These are phyloP conservation scores for Apophysomyces sp. DNA, from an alignment of 371 early-diverging fungal species.

Conservation along the genomic window DNA sequence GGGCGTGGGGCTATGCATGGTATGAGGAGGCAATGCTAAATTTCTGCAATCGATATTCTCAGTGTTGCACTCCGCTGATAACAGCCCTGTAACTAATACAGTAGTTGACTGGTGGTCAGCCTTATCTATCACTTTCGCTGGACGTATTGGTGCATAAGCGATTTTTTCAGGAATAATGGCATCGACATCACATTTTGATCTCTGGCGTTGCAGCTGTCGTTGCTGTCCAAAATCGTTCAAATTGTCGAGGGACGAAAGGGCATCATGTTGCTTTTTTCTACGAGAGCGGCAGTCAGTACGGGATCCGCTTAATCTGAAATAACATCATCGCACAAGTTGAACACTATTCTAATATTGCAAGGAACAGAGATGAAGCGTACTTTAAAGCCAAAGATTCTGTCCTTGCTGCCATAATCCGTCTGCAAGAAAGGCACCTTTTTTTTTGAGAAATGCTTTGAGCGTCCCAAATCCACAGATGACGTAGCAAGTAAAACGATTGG, in stretches of 20 bases:
- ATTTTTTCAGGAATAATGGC: neutral
- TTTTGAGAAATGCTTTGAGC: no score
- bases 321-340: neutral
- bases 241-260: neutral
- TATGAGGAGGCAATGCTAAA: neutral
- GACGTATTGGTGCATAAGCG: neutral
- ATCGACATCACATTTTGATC: neutral
- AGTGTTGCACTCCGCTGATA: neutral
- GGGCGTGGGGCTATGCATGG: neutral
- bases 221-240: neutral
- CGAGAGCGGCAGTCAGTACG: neutral
- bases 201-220: neutral
- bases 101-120: neutral
- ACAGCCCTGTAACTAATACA: neutral
- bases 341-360: neutral
- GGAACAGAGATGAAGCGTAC: neutral
- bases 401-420: neutral
- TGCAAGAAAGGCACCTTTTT: neutral
- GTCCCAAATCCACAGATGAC: no score
- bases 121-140: neutral
- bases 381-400: neutral
- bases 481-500: no score
- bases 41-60: neutral
- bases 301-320: neutral
- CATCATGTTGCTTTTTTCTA: neutral